Evolutionary conservation across 176 grass and related monocot genomes (phyloP).

Genomic region (Zoysia japonica): DNA sequence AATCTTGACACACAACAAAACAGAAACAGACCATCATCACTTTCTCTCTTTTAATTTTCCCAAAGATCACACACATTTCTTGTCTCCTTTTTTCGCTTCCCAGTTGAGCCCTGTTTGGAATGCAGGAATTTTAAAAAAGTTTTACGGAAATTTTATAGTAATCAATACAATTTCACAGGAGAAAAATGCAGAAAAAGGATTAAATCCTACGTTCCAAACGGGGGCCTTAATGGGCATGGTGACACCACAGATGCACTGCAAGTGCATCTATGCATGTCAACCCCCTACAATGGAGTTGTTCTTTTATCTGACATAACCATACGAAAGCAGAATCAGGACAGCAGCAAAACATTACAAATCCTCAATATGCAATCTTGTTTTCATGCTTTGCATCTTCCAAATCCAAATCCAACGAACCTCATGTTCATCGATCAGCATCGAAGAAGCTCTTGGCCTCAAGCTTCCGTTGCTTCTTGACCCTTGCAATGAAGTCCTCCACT

Average conservation of each 20-base stretch:
- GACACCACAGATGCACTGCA: conserved; percentile 31
- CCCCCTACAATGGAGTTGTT: neutral
- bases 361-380: conserved; percentile 21
- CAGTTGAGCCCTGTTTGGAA: neutral
- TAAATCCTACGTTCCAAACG: too few relatives aligned
- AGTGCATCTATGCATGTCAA: neutral
- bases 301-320: conserved; percentile 13
- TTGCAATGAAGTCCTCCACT: conserved; percentile 96
- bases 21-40: conserved; percentile 45
- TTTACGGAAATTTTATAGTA: too few relatives aligned
- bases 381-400: neutral
- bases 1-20: conserved; percentile 27
- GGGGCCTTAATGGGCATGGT: neutral
- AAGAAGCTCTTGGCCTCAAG: conserved; percentile 67
- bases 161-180: too few relatives aligned
- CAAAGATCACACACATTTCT: conserved; percentile 52
- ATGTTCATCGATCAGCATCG: conserved; percentile 46
- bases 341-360: conserved; percentile 29
- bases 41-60: conserved; percentile 18
- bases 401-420: neutral
- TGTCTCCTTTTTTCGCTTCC: conserved; percentile 29
- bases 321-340: conserved; percentile 23
- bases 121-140: too few relatives aligned
- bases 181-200: too few relatives aligned
- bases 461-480: conserved; percentile 81